Conservation (phyloP, 1,284 basidiomycete genomes). For the Puccinia triticina region DNA sequence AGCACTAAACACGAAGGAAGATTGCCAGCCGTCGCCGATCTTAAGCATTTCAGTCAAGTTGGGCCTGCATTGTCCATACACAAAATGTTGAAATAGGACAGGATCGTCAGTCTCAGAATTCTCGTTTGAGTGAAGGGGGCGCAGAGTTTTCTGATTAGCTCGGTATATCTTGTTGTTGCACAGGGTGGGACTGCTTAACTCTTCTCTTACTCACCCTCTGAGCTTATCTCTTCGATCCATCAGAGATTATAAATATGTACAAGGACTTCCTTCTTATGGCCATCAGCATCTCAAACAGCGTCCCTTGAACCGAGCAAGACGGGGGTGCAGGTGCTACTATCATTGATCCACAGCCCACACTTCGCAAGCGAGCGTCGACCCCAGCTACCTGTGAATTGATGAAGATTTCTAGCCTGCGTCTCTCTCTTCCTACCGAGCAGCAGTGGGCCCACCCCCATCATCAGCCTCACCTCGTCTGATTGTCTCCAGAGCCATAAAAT, state of each 20-base stretch:
- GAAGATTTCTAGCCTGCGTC: not conserved
- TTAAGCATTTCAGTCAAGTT: slow-evolving; percentile 18
- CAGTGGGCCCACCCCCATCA: not conserved
- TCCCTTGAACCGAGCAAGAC: slow-evolving; percentile 10
- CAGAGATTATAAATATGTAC: slow-evolving; percentile 25
- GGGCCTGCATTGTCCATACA: not conserved
- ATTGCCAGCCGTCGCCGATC: not conserved
- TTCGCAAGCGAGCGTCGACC: not conserved
- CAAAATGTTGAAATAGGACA: slow-evolving; percentile 10
- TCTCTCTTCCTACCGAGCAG: not conserved
- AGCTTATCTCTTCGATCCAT: slow-evolving; percentile 12
- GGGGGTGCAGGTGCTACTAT: not conserved
- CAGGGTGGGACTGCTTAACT: slow-evolving; percentile 10
- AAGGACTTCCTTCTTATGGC: not conserved
- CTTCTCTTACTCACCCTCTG: not conserved
- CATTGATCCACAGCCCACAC: not conserved
- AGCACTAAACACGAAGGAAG: not conserved
- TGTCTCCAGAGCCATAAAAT: not conserved
- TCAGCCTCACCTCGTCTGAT: not conserved
- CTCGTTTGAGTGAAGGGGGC: slow-evolving; percentile 9
- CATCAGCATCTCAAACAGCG: not conserved
- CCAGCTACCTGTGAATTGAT: not conserved
- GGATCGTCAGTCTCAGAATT: not conserved
- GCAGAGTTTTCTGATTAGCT: slow-evolving; percentile 32
- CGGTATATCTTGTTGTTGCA: slow-evolving; percentile 11